These are phyloP conservation scores for Paramecium octaurelia DNA, from an alignment of 73 alveolate species.

Conservation along the genomic window DNA sequence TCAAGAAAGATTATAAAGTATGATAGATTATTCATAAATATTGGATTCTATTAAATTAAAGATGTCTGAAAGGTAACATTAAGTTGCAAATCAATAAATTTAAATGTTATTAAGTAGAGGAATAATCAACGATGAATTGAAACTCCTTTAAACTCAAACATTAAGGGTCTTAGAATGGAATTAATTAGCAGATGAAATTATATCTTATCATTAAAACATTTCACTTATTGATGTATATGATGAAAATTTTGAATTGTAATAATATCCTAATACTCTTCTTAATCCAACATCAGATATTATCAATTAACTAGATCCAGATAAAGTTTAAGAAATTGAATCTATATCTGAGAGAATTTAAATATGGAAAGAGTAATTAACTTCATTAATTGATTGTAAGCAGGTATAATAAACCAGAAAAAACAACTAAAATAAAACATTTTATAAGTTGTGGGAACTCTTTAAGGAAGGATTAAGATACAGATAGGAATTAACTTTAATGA, in stretches of 20 bases:
- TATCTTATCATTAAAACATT: neutral
- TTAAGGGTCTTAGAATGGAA: slow-evolving; percentile 10
- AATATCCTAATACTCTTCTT: neutral
- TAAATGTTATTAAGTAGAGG: neutral
- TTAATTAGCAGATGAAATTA: neutral
- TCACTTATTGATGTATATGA: slow-evolving; percentile 1
- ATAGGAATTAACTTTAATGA: neutral
- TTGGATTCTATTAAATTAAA: neutral
- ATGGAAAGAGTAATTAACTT: neutral
- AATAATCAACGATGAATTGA: neutral
- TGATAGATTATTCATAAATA: slow-evolving; percentile 12
- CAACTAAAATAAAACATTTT: slow-evolving; percentile 12
- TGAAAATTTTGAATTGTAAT: neutral
- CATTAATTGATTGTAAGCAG: neutral
- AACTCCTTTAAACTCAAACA: neutral
- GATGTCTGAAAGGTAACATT: neutral
- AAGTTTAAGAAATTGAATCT: neutral
- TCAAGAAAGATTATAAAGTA: slow-evolving; percentile 8
- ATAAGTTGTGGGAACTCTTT: slow-evolving; percentile 25
- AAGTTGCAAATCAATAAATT: neutral
- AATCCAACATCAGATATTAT: neutral
- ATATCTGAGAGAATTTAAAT: neutral
- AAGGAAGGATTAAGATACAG: slow-evolving; percentile 26
- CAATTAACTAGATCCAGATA: neutral
- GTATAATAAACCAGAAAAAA: neutral